A percentile compares a stretch with the other conserved stretches of the same genome.
Conservation (phyloP, 2,329 filamentous ascomycete species). For the Orbilia oligospora region DNA sequence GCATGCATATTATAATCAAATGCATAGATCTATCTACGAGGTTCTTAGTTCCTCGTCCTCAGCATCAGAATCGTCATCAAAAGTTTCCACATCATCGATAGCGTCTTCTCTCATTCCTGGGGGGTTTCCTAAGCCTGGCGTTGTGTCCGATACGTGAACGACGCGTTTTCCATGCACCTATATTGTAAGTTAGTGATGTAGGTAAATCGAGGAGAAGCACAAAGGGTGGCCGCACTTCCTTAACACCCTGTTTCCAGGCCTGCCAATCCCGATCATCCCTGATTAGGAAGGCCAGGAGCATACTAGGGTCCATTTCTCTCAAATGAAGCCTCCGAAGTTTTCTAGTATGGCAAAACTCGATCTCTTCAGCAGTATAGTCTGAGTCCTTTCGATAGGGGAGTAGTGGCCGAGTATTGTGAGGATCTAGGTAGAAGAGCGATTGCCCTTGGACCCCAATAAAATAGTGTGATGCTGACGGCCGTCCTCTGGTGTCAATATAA, state of each 20-base stretch:
- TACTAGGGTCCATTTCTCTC: conserved; percentile 96
- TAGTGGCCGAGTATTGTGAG: conserved; percentile 84
- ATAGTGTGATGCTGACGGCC: conserved; percentile 89
- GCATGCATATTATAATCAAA: conserved; percentile 14
- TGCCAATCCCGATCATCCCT: conserved; percentile 85
- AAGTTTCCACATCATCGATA: conserved; percentile 88
- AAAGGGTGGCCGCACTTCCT: conserved; percentile 64
- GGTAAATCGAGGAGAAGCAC: neutral
- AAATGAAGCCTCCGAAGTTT: conserved; percentile 86
- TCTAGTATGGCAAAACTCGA: conserved; percentile 88
- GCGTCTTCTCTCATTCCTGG: conserved; percentile 77
- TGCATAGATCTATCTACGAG: conserved; percentile 18
- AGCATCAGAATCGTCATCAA: conserved; percentile 79
- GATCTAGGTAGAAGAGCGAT: conserved; percentile 93
- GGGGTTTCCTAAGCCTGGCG: conserved; percentile 72
- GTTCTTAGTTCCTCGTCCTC: conserved; percentile 65
- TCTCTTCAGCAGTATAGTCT: conserved; percentile 78
- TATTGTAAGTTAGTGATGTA: neutral
- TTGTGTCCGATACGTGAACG: conserved; percentile 83
- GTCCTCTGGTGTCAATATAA: conserved; percentile 74
- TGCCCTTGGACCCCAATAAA: conserved; percentile 81
- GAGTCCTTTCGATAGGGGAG: conserved; percentile 73
- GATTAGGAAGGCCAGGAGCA: conserved; percentile 95
- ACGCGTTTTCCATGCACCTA: conserved; percentile 85
- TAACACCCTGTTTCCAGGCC: conserved; percentile 83